Evolutionary conservation across 306 rosid genomes (phyloP).

Genomic region (Castanea crenata): DNA sequence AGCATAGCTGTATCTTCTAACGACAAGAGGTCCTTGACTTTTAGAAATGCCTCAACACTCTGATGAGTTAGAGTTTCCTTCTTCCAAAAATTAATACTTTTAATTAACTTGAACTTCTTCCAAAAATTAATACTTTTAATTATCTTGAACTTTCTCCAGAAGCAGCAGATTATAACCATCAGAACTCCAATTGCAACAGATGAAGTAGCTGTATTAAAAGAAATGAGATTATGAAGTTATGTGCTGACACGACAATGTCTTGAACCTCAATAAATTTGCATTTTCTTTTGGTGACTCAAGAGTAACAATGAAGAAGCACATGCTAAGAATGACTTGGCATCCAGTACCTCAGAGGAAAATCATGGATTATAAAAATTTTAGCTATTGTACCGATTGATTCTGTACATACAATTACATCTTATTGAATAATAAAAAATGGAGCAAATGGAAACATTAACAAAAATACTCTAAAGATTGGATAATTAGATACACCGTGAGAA

Average conservation of each 20-base stretch:
- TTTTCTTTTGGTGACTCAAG: not conserved
- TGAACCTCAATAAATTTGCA: not conserved
- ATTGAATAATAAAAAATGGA: too few relatives aligned
- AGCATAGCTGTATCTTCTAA: constrained; percentile 2
- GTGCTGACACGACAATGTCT: not conserved
- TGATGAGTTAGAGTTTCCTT: too few relatives aligned
- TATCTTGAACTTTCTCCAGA: too few relatives aligned
- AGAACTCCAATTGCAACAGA: not conserved
- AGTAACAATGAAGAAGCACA: not conserved
- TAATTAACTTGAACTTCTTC: too few relatives aligned
- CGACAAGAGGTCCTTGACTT: not conserved
- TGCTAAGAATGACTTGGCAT: not conserved
- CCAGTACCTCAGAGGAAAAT: not conserved
- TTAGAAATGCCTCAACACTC: too few relatives aligned
- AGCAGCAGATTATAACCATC: not conserved
- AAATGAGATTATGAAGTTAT: not conserved
- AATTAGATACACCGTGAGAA: too few relatives aligned
- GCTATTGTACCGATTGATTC: not conserved
- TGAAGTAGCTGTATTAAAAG: not conserved
- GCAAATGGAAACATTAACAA: too few relatives aligned
- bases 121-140: too few relatives aligned
- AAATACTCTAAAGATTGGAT: too few relatives aligned
- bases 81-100: too few relatives aligned
- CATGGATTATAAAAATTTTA: not conserved
- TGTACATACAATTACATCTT: too few relatives aligned